A percentile compares a stretch with the other conserved stretches of the same genome.
These are phyloP conservation scores for Primulina huaijiensis DNA, from an alignment of 257 asterid genomes.

Conservation along the genomic window DNA sequence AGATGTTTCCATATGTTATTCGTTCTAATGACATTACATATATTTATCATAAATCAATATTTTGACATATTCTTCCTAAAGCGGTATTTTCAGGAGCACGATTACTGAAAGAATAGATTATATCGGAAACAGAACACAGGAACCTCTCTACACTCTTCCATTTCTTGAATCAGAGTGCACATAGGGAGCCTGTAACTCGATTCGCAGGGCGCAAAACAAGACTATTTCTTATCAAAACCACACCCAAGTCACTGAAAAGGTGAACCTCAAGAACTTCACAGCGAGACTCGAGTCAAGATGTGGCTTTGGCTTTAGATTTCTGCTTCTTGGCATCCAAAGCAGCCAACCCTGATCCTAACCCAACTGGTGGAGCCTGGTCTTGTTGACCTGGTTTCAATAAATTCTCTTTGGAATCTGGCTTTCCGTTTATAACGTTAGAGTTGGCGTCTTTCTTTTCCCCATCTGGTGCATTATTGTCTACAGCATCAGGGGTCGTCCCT, in stretches of 20 bases:
- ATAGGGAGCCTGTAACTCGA: constrained; percentile 15
- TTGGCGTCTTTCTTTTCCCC: constrained; percentile 41
- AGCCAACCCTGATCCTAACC: constrained; percentile 70
- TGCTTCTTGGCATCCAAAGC: constrained; percentile 63
- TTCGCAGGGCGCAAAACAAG: neutral
- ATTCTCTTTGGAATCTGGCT: constrained; percentile 26
- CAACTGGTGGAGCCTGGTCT: constrained; percentile 56
- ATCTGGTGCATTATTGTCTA: constrained; percentile 26
- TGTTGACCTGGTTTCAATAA: constrained; percentile 31
- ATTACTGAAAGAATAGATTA: constrained; percentile 19
- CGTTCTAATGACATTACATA: constrained; percentile 5
- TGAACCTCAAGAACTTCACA: neutral
- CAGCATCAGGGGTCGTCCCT: constrained; percentile 34
- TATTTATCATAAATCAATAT: neutral
- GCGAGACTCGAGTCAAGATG: constrained; percentile 25
- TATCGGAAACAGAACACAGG: constrained; percentile 6
- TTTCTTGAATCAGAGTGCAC: constrained; percentile 20
- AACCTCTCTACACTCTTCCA: neutral
- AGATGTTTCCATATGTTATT: constrained; percentile 17
- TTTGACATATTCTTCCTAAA: neutral
- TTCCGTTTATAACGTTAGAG: constrained; percentile 37
- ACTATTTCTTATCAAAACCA: constrained; percentile 8
- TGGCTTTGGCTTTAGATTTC: constrained; percentile 50
- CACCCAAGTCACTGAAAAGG: constrained; percentile 21
- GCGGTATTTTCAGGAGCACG: constrained; percentile 17